Base-by-base conservation (phyloP, 2,329 filamentous ascomycete species). In the Colletotrichum sp. region DNA sequence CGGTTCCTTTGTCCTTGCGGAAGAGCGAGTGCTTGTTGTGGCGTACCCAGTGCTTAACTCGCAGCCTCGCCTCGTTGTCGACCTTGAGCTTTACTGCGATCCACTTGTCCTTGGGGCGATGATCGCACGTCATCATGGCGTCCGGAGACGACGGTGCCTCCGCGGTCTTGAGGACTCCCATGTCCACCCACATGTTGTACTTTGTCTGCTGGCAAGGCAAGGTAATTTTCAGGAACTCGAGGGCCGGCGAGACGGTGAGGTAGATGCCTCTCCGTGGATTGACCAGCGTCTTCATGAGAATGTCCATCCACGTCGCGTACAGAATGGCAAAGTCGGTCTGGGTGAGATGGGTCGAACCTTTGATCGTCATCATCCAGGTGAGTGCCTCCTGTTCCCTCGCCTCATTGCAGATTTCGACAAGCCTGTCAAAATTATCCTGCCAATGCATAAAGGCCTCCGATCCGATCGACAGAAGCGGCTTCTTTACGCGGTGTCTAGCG, bases 401-500 rank as follows among this genome's bases (percentile, higher is more conserved):
- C 82, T 94, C 92, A 28, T 88, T 84, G 81, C 91, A 90, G 18
- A 94, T 84, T 1, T 86, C 85, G 77, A 89, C 86, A 12, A 93
- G 87, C 44, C 89, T 87, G 55, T 90, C 84, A 80, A 93, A 93
- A 76, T 94, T 94, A 4, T 88, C 86, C 26, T 90, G 88, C 92
- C 92, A 94, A 83, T 94, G 92, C 87, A 93, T 93, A 84, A 94
- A 94, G 0, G 92, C 92, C 82, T 94, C 93, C 8, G 89, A 91
- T 65, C 93, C 93, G 80, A 94, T 91, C 5, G 90, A 90, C 8
- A 94, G 86, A 9, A 94, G 80, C 7, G 92, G 92, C 15, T 89
- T 87, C 49, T 85, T 84, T 8, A 89, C 83, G 18, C 86, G 85
- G 72, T 89, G 85, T 6, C 86, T 79, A 1, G 85, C 83, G 21